Evolutionary conservation across 371 early-diverging fungal species (phyloP).

Genomic region (Lichtheimia hyalospora): DNA sequence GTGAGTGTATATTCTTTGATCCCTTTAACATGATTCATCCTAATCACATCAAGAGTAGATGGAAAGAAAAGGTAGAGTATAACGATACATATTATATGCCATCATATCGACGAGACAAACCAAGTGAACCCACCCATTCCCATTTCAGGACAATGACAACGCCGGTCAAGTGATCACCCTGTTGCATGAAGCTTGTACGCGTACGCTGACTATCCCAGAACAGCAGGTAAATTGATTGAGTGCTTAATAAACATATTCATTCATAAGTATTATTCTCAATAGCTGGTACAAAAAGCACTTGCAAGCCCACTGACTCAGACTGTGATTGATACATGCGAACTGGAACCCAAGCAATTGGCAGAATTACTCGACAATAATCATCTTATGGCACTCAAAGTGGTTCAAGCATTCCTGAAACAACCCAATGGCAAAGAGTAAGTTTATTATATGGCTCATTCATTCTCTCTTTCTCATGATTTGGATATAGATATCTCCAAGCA

Average conservation of each 20-base stretch:
- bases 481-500: slow-evolving; percentile 28
- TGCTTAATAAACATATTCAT: background rate
- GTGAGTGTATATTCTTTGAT: slow-evolving; percentile 16
- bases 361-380: slow-evolving; percentile 37
- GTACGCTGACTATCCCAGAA: slow-evolving; percentile 41
- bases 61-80: too few species aligned
- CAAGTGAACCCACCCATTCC: too few species aligned
- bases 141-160: background rate
- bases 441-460: background rate
- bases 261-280: background rate
- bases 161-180: slow-evolving; percentile 9
- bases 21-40: too few species aligned
- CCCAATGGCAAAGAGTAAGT: slow-evolving; percentile 14
- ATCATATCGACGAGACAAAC: too few species aligned
- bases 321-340: slow-evolving; percentile 1
- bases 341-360: slow-evolving; percentile 25
- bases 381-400: slow-evolving; percentile 30
- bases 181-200: slow-evolving; percentile 14
- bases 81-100: too few species aligned
- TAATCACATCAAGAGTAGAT: too few species aligned
- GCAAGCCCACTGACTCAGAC: background rate
- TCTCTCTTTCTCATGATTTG: too few species aligned
- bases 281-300: slow-evolving; percentile 12
- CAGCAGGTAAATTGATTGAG: slow-evolving; percentile 26
- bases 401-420: slow-evolving; percentile 21